A percentile compares a stretch with the other conserved stretches of the same genome.
phyloP scores from a whole-genome alignment of 2,329 filamentous ascomycete genomes.

The Aspergillus sp. region DNA sequence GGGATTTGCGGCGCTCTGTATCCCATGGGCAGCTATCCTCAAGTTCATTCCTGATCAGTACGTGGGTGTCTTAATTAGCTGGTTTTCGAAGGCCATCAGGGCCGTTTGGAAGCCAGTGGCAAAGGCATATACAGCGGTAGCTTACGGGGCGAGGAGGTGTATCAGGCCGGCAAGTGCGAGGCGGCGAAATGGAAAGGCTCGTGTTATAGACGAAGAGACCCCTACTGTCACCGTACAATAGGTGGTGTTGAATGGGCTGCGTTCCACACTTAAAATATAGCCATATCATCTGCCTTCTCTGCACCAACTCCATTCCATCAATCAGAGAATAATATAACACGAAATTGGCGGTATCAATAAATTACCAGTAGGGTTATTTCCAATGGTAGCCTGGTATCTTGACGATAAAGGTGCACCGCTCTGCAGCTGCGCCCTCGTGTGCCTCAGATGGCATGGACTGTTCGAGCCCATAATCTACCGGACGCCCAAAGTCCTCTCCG shows the following conservation, averaged over 20 bases:
- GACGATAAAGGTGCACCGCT: not conserved
- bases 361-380: not conserved
- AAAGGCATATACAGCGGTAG: not conserved
- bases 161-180: not conserved
- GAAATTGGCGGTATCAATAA: not conserved
- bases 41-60: conserved; percentile 76
- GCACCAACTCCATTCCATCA: too few relatives aligned
- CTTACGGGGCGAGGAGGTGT: not conserved
- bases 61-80: conserved; percentile 42
- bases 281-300: too few relatives aligned
- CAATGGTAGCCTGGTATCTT: not conserved
- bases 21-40: conserved; percentile 78
- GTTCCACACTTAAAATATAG: too few relatives aligned
- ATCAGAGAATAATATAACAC: too few relatives aligned
- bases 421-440: not conserved
- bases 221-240: not conserved
- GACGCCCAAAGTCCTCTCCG: too few relatives aligned
- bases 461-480: not conserved
- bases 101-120: not conserved
- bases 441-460: not conserved
- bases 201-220: not conserved
- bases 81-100: not conserved
- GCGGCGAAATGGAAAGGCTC: not conserved
- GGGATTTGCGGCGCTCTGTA: conserved; percentile 77
- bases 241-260: not conserved